Evolutionary conservation across 192 early-diverging fungal genomes (phyloP).

Genomic region (Coemansia aciculifera): DNA sequence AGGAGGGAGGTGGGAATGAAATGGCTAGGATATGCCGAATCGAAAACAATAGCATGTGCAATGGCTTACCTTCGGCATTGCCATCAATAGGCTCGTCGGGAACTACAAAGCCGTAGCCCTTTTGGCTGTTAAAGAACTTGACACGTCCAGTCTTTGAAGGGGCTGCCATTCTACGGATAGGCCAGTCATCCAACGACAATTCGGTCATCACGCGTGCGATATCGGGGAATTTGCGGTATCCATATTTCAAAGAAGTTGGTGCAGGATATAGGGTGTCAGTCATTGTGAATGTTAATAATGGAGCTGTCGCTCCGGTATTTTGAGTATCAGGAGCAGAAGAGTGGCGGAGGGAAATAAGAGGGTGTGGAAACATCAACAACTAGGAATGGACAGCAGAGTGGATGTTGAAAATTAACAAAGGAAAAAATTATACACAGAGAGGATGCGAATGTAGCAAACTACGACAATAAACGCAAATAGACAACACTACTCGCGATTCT

Average conservation of each 20-base stretch:
- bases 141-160: conserved; percentile 50
- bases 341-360: neutral
- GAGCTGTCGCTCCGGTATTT: too few relatives aligned
- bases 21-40: neutral
- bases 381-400: neutral
- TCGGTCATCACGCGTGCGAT: neutral
- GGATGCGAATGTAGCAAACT: neutral
- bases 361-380: neutral
- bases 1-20: neutral
- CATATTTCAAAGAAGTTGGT: neutral
- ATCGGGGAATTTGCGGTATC: neutral
- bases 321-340: neutral
- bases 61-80: conserved; percentile 72
- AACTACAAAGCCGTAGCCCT: conserved; percentile 90
- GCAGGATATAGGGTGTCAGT: neutral
- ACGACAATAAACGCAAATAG: neutral
- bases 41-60: neutral
- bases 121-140: conserved; percentile 87
- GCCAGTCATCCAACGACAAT: conserved; percentile 11
- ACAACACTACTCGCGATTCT: too few relatives aligned
- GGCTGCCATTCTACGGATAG: conserved; percentile 27
- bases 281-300: neutral
- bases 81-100: conserved; percentile 63
- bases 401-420: neutral
- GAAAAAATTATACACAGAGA: neutral